Conservation (phyloP, 2,329 filamentous ascomycete genomes). For the Colletotrichum higginsianum region DNA sequence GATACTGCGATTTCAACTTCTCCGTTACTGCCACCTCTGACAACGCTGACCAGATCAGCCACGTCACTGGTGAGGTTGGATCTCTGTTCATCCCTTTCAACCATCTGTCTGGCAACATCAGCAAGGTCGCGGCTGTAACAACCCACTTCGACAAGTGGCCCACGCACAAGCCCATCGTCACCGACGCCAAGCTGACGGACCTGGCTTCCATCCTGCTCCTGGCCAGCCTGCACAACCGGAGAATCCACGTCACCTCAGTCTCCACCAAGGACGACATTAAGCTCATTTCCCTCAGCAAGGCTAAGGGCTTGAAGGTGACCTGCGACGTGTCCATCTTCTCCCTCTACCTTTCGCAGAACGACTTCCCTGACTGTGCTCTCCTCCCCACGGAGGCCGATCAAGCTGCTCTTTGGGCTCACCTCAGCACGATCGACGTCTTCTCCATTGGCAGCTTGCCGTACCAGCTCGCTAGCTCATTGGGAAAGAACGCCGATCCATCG, state of each 20-base stretch:
- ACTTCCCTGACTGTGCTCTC: constrained; percentile 77
- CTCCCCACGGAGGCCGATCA: constrained; percentile 80
- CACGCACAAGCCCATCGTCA: constrained; percentile 83
- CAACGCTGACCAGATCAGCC: constrained; percentile 82
- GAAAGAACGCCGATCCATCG: constrained; percentile 69
- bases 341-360: constrained; percentile 80
- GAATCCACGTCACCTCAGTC: constrained; percentile 85
- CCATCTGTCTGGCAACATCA: constrained; percentile 85
- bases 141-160: constrained; percentile 86
- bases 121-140: constrained; percentile 84
- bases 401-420: constrained; percentile 80
- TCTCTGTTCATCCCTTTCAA: constrained; percentile 89
- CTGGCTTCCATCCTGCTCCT: constrained; percentile 85
- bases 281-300: constrained; percentile 83
- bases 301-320: constrained; percentile 85
- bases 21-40: constrained; percentile 81
- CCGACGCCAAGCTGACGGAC: constrained; percentile 85
- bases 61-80: constrained; percentile 80
- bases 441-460: constrained; percentile 85
- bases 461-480: constrained; percentile 74
- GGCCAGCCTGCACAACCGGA: constrained; percentile 83
- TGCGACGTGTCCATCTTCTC: constrained; percentile 88
- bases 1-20: constrained; percentile 85
- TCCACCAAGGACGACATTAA: constrained; percentile 86
- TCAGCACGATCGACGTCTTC: constrained; percentile 83